These are phyloP conservation scores for Solanum microdontum DNA, from an alignment of 257 asterid species.

Conservation along the genomic window DNA sequence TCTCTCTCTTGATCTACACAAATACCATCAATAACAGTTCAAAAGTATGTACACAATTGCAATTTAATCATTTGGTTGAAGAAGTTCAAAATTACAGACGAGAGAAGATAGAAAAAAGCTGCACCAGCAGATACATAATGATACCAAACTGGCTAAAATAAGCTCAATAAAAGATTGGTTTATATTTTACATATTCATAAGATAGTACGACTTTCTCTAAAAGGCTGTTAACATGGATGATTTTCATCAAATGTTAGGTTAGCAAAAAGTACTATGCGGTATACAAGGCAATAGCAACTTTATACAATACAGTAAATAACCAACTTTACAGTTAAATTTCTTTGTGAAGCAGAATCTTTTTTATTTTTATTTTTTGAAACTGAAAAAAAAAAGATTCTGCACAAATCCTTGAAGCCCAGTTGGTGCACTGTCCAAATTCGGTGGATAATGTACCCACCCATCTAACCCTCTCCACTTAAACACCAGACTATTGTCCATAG, in stretches of 20 bases:
- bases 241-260: background rate
- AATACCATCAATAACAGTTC: background rate
- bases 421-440: background rate
- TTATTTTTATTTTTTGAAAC: background rate
- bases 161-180: background rate
- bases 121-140: background rate
- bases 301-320: background rate
- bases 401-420: background rate
- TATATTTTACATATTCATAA: background rate
- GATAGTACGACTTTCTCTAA: background rate
- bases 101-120: background rate
- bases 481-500: background rate
- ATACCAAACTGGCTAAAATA: background rate
- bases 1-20: constrained; percentile 66
- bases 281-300: background rate
- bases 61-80: background rate
- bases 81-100: background rate
- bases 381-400: background rate
- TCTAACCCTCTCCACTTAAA: background rate
- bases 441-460: background rate
- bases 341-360: background rate
- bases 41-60: background rate
- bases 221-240: background rate
- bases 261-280: background rate
- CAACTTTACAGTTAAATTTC: background rate